These are phyloP conservation scores for Spiraea crenata DNA, from an alignment of 331 rosid species.

Conservation along the genomic window DNA sequence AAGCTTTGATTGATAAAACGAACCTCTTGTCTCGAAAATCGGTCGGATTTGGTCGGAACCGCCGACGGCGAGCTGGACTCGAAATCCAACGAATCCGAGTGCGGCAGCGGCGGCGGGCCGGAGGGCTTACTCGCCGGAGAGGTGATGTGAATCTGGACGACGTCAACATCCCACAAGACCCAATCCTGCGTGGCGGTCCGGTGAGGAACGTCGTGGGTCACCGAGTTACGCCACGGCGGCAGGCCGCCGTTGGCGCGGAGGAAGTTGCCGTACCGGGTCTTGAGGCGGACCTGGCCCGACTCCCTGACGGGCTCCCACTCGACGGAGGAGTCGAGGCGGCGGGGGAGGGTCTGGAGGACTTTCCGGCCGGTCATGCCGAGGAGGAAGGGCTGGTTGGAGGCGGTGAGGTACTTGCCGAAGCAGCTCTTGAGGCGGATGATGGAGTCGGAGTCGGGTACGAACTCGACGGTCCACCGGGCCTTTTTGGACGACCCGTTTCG, in stretches of 20 bases:
- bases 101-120: conserved; percentile 28
- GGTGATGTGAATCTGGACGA: conserved; percentile 37
- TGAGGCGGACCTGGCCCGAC: conserved; percentile 35
- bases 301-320: conserved; percentile 51
- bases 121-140: conserved; percentile 19
- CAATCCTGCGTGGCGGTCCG: conserved; percentile 49
- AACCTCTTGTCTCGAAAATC: conserved; percentile 38
- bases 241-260: conserved; percentile 49
- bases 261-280: conserved; percentile 49
- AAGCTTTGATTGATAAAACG: neutral
- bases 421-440: conserved; percentile 47
- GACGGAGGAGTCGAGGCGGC: conserved; percentile 41
- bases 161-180: conserved; percentile 45
- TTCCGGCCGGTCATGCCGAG: conserved; percentile 56
- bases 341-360: conserved; percentile 42
- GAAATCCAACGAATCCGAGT: conserved; percentile 38
- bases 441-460: conserved; percentile 29
- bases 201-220: conserved; percentile 46
- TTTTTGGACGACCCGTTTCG: conserved; percentile 41
- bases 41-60: conserved; percentile 21
- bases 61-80: conserved; percentile 34
- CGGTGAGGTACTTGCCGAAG: conserved; percentile 48
- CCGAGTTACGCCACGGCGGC: conserved; percentile 56
- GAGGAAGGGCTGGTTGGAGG: conserved; percentile 42
- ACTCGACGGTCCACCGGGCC: conserved; percentile 52